These are phyloP conservation scores for Astrothelium macrocarpum DNA, from an alignment of 495 filamentous ascomycete species.

Conservation along the genomic window DNA sequence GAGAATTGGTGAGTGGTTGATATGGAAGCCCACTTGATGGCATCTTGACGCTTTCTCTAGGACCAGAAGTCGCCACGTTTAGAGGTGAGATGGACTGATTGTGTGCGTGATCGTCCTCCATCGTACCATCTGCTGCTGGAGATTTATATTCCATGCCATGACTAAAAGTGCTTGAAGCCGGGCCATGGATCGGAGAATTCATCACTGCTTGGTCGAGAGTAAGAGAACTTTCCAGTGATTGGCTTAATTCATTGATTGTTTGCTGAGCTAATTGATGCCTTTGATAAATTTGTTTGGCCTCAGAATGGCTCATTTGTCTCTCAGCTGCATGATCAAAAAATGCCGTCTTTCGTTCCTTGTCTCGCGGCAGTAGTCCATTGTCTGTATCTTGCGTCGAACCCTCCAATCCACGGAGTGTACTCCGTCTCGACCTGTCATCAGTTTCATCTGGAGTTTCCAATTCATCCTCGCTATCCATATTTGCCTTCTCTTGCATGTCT, in stretches of 20 bases:
- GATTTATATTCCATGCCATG: neutral
- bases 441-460: neutral
- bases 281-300: conserved; percentile 93
- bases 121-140: neutral
- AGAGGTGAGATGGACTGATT: neutral
- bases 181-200: neutral
- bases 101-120: neutral
- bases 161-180: neutral
- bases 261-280: conserved; percentile 54
- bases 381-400: neutral
- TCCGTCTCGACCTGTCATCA: neutral
- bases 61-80: neutral
- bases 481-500: neutral
- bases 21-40: neutral
- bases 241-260: neutral
- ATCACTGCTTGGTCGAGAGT: neutral
- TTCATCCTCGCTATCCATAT: neutral
- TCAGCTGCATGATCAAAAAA: conserved; percentile 83
- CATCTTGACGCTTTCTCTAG: neutral
- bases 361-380: conserved; percentile 56
- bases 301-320: conserved; percentile 79
- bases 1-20: neutral
- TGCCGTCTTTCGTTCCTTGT: conserved; percentile 67
- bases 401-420: neutral
- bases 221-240: neutral